phyloP scores from a whole-genome alignment of 2,329 filamentous ascomycete species.

The Pseudocercospora cruenta region DNA sequence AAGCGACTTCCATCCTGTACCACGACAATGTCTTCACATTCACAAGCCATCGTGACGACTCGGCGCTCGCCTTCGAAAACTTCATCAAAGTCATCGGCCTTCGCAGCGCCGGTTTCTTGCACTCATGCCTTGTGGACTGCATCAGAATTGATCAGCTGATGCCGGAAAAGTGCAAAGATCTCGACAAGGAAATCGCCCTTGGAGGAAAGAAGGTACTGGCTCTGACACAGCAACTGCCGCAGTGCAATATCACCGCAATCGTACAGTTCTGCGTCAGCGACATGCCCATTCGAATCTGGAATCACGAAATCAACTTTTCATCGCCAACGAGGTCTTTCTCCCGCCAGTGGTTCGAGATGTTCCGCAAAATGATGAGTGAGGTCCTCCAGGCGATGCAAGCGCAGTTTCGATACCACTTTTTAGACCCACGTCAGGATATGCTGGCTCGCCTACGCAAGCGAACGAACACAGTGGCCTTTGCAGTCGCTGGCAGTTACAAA shows the following conservation, averaged over 20 bases:
- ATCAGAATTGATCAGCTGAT: neutral
- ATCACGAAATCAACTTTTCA: neutral
- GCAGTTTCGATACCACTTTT: no score
- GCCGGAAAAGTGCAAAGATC: no score
- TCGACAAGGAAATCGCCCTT: neutral
- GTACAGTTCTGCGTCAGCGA: no score
- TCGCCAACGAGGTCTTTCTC: neutral
- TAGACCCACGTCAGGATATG: no score
- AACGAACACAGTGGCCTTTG: no score
- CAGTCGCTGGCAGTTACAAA: no score
- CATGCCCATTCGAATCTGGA: no score
- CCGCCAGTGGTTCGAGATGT: no score
- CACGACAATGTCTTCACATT: neutral
- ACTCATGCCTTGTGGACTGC: neutral
- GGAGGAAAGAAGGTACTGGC: neutral
- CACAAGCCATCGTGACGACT: neutral
- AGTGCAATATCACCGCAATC: neutral
- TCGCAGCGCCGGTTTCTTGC: neutral
- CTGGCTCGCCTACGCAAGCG: no score
- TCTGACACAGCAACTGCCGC: neutral
- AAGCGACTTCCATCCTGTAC: conserved; percentile 24
- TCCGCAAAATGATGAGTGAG: no score
- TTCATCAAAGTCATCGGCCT: neutral
- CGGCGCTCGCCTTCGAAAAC: neutral
- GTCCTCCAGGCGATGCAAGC: no score